A percentile compares a stretch with the other conserved stretches of the same genome.
Conservation (phyloP, 257 asterid species). For the Capsicum rhomboideum region DNA sequence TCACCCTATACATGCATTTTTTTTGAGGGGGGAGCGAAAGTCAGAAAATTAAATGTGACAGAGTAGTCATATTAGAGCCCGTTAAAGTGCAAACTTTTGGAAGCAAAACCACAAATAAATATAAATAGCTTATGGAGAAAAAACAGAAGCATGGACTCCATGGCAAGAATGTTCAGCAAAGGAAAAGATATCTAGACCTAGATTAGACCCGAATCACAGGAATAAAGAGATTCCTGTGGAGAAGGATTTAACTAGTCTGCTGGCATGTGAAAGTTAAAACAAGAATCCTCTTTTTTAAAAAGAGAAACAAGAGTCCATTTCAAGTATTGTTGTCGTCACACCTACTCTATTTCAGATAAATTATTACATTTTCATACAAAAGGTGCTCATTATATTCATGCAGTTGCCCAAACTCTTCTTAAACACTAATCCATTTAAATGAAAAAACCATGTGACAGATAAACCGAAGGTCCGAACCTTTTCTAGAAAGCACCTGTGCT, state of each 20-base stretch:
- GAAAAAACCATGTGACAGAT: neutral
- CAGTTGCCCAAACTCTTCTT: neutral
- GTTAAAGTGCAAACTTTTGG: neutral
- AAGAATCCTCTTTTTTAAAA: neutral
- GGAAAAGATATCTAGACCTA: neutral
- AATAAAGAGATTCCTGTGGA: neutral
- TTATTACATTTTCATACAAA: neutral
- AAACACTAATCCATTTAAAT: neutral
- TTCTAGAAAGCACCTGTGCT: neutral
- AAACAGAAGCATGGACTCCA: neutral
- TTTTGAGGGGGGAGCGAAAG: neutral
- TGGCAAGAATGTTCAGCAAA: neutral
- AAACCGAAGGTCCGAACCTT: neutral
- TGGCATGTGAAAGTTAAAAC: neutral
- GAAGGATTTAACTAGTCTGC: neutral
- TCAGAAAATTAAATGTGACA: neutral
- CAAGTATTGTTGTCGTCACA: neutral
- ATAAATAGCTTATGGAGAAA: neutral
- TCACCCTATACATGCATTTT: slow-evolving; percentile 47
- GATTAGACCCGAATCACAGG: neutral
- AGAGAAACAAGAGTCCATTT: neutral
- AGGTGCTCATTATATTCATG: neutral
- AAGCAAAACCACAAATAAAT: neutral
- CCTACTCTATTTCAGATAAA: neutral
- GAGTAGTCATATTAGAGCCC: neutral